Base-by-base conservation (phyloP, 352 stramenopile genomes). In the Phytophthora citricola region DNA sequence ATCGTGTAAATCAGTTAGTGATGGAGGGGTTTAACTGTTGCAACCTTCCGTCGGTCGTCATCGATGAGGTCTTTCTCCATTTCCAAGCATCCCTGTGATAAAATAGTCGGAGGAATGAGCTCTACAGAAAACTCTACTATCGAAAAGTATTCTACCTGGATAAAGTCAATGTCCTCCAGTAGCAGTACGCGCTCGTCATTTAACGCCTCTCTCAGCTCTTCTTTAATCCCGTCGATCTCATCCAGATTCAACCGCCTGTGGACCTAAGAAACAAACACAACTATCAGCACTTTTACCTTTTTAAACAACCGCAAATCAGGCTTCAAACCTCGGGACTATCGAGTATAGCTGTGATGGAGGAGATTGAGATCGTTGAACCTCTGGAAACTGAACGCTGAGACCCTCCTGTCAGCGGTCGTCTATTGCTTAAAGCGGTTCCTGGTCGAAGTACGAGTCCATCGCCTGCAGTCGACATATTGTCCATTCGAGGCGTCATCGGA, bases 31-130 rank as follows among this genome's bases (percentile, higher is more conserved):
- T 79, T 78, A 1, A 12, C 57, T 12, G 32, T 20, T 51, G 58
- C 63, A 29, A 89, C 73, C 32, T 83, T 78, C 22, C 79, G 67
- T 45, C 78, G 73, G 46, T 94, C 86, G 22, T 92, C 84, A 34
- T 93, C 84, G 22, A 94, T 84, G 14, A 94, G 67, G 58, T 93
- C 86, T 46, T 94, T 82, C 50, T 94, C 86, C 86, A 94, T 94
- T 67, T 94, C 86, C 17, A 94, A 73, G 48, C 86, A 94, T 24
- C 83, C 69, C 85, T 94, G 44, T 12, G 14, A 27, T 56, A 14
- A 9, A 36, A 14, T 36, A 36, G 1, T 26, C 24, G 4, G 4
- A 26, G 31, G 31, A 12, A 36, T 36, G 11, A 36, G 31, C 10
- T 36, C 11, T 36, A 36, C 31, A 36, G 7, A 36, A 14, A 4